phyloP scores from a whole-genome alignment of 176 grass and related monocot species.

The Pontederia paniculata region DNA sequence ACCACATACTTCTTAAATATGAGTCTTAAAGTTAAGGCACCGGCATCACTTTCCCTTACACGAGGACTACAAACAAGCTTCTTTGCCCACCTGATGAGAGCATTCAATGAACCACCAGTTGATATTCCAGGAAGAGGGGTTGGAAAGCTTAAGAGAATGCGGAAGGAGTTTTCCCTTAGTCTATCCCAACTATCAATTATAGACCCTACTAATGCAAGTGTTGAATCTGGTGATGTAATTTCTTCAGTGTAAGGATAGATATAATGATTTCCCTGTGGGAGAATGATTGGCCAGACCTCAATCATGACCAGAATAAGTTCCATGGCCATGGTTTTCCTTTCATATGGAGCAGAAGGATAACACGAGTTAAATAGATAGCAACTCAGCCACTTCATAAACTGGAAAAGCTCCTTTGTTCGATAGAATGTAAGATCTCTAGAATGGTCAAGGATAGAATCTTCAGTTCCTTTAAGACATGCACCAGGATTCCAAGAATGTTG shows the following conservation, averaged over 20 bases:
- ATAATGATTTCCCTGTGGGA: constrained; percentile 41
- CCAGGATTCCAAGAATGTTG: constrained; percentile 54
- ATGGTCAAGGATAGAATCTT: constrained; percentile 24
- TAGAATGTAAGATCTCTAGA: constrained; percentile 12
- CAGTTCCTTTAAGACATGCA: constrained; percentile 18
- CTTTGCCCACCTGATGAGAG: constrained; percentile 76
- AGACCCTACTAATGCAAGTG: constrained; percentile 87
- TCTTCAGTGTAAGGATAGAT: constrained; percentile 55
- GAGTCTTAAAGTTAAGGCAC: constrained; percentile 82
- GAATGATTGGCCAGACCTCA: constrained; percentile 78
- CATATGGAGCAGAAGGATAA: constrained; percentile 95
- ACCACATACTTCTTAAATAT: constrained; percentile 95
- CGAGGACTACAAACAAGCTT: constrained; percentile 71
- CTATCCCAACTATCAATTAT: constrained; percentile 95
- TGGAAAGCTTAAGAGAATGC: constrained; percentile 77
- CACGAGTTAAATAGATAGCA: constrained; percentile 87
- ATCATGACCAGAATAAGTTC: constrained; percentile 89
- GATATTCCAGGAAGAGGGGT: constrained; percentile 99
- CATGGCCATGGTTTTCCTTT: constrained; percentile 99
- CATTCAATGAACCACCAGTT: constrained; percentile 41
- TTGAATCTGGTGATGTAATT: constrained; percentile 83
- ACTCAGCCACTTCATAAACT: constrained; percentile 87
- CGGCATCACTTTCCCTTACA: constrained; percentile 98
- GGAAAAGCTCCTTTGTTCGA: constrained; percentile 67
- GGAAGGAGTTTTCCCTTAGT: constrained; percentile 78